These are phyloP conservation scores for Vaccinium vitisidaea DNA, from an alignment of 148 eudicot genomes.

Conservation along the genomic window DNA sequence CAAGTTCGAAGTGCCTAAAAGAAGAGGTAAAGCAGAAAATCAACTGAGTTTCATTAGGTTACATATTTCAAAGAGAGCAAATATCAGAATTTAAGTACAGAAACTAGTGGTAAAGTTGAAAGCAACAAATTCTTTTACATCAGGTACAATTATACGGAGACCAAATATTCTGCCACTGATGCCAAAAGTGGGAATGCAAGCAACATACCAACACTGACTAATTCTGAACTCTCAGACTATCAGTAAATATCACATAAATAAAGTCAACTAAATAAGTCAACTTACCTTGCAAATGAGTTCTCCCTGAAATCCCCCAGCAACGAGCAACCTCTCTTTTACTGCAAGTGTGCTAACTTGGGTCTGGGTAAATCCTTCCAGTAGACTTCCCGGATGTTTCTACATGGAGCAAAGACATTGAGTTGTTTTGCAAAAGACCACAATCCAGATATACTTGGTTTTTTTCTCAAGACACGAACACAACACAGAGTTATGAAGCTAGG, in stretches of 20 bases:
- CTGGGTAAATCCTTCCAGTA: conserved; percentile 78
- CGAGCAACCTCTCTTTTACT: conserved; percentile 71
- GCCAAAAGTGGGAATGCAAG: not conserved
- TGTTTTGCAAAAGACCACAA: not conserved
- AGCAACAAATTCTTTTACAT: not conserved
- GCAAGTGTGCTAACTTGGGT: conserved; percentile 94
- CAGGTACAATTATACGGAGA: not conserved
- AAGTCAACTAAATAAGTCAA: not conserved
- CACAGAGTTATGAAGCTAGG: not conserved
- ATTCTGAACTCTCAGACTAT: not conserved
- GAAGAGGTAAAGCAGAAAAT: not conserved
- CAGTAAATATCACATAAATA: not conserved
- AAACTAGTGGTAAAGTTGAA: not conserved
- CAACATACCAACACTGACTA: not conserved
- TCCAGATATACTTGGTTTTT: not conserved
- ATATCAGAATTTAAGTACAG: not conserved
- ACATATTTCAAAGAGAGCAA: not conserved
- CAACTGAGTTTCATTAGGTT: not conserved
- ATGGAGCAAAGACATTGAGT: not conserved
- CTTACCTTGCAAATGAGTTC: conserved; percentile 90
- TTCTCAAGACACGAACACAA: not conserved
- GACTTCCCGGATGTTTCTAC: conserved; percentile 87
- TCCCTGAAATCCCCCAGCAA: conserved; percentile 93
- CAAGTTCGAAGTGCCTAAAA: not conserved
- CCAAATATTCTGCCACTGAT: not conserved